Evolutionary conservation across 345 rosid genomes (phyloP).

Genomic region (Eucalyptus cloeziana): DNA sequence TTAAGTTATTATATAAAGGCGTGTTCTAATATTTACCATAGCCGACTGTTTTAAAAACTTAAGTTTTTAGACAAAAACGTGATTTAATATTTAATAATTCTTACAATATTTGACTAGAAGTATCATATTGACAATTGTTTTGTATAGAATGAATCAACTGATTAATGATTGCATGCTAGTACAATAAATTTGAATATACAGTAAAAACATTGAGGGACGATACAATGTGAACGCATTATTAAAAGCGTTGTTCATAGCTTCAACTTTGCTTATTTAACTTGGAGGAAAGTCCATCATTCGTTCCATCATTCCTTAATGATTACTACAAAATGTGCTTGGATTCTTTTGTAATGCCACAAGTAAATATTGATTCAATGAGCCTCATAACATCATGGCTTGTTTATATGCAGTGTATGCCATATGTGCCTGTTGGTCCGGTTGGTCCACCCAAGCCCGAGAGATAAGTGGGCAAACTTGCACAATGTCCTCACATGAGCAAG

Average conservation of each 20-base stretch:
- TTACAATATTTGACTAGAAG: background rate
- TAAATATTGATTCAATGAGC: background rate
- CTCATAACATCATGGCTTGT: background rate
- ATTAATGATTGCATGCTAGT: background rate
- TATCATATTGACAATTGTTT: background rate
- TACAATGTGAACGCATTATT: background rate
- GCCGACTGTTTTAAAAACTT: fast-evolving
- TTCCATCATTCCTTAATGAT: background rate
- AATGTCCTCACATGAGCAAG: background rate
- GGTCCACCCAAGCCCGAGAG: background rate
- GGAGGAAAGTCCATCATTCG: background rate
- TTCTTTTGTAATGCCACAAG: background rate
- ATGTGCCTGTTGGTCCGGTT: background rate
- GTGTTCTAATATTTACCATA: too few species aligned
- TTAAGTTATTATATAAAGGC: fast-evolving
- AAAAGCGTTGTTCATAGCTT: background rate
- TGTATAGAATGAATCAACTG: background rate
- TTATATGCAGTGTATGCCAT: background rate
- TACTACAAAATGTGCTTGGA: background rate
- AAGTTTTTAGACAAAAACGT: fast-evolving
- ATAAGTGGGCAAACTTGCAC: background rate
- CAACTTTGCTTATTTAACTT: background rate
- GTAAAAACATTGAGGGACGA: background rate
- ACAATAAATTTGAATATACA: background rate
- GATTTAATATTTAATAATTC: too few species aligned